Percentiles rank a stretch among this genome's conserved stretches.
Conservation (phyloP, 768 basidiomycete species). For the Terana coerulea region DNA sequence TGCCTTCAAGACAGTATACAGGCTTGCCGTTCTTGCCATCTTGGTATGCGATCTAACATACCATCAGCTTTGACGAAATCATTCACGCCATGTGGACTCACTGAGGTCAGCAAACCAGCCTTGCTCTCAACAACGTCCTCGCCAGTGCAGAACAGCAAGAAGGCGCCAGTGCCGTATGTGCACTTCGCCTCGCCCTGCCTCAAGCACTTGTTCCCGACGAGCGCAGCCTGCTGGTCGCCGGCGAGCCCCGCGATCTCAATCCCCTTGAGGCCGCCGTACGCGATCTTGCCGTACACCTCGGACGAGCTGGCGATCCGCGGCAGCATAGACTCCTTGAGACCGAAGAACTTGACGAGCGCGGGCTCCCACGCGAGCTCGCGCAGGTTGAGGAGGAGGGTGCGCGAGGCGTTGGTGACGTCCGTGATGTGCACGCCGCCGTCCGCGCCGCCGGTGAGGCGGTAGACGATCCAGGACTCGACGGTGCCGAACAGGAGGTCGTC, state of each 20-base stretch:
- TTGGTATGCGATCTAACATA: slow-evolving; percentile 78
- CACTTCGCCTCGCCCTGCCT: slow-evolving; percentile 92
- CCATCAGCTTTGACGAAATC: not conserved
- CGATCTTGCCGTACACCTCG: slow-evolving; percentile 84
- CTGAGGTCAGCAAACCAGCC: slow-evolving; percentile 88
- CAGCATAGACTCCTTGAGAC: slow-evolving; percentile 68
- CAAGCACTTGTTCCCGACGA: slow-evolving; percentile 95
- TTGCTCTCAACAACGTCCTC: slow-evolving; percentile 77
- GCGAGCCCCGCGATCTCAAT: slow-evolving; percentile 89
- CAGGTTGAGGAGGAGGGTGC: slow-evolving; percentile 89
- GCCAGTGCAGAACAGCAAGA: slow-evolving; percentile 94
- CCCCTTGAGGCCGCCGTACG: slow-evolving; percentile 62
- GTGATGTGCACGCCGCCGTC: slow-evolving; percentile 72
- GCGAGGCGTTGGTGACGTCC: slow-evolving; percentile 95
- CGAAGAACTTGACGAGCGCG: slow-evolving; percentile 83
- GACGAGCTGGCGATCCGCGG: slow-evolving; percentile 89
- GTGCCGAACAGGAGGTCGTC: slow-evolving; percentile 91
- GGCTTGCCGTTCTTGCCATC: slow-evolving; percentile 74
- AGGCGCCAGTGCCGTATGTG: slow-evolving; percentile 97
- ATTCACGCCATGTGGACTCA: slow-evolving; percentile 28
- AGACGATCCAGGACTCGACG: slow-evolving; percentile 94
- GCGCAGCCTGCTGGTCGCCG: slow-evolving; percentile 97
- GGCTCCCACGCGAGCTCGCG: slow-evolving; percentile 80
- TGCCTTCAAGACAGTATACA: slow-evolving; percentile 92
- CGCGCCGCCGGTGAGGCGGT: slow-evolving; percentile 82